Evolutionary conservation across 2,329 filamentous ascomycete genomes (phyloP).

Genomic region (Phaeosphaeria sp.): DNA sequence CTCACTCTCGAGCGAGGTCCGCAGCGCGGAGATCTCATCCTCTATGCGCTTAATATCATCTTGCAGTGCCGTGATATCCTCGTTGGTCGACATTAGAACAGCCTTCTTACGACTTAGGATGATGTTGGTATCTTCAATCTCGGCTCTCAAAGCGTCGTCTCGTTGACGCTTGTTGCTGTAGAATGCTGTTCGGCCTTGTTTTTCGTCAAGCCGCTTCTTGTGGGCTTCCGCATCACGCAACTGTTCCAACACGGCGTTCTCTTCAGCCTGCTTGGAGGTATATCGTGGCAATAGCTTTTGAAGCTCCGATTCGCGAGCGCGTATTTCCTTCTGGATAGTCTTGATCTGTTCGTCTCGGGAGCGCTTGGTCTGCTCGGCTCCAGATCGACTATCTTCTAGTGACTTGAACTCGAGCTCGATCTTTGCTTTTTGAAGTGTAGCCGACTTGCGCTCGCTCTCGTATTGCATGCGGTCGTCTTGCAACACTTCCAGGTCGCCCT

Average conservation of each 20-base stretch:
- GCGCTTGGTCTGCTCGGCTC: conserved; percentile 73
- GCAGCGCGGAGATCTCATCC: conserved; percentile 72
- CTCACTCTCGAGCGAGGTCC: conserved; percentile 78
- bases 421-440: conserved; percentile 80
- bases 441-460: conserved; percentile 87
- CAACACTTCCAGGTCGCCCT: conserved; percentile 82
- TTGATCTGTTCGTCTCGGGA: conserved; percentile 76
- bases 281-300: conserved; percentile 77
- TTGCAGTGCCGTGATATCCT: conserved; percentile 78
- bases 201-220: conserved; percentile 82
- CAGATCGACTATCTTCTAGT: conserved; percentile 80
- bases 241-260: conserved; percentile 72
- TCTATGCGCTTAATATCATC: conserved; percentile 75
- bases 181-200: conserved; percentile 86
- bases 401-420: conserved; percentile 84
- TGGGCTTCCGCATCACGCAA: conserved; percentile 78
- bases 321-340: conserved; percentile 75
- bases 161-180: conserved; percentile 90
- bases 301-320: conserved; percentile 77
- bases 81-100: conserved; percentile 81
- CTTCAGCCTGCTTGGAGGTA: conserved; percentile 73
- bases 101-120: conserved; percentile 82
- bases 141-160: conserved; percentile 79
- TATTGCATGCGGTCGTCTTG: conserved; percentile 84
- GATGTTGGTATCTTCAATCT: conserved; percentile 80